These are phyloP conservation scores for Eucalyptus sp. DNA, from an alignment of 345 rosid genomes.

Conservation along the genomic window DNA sequence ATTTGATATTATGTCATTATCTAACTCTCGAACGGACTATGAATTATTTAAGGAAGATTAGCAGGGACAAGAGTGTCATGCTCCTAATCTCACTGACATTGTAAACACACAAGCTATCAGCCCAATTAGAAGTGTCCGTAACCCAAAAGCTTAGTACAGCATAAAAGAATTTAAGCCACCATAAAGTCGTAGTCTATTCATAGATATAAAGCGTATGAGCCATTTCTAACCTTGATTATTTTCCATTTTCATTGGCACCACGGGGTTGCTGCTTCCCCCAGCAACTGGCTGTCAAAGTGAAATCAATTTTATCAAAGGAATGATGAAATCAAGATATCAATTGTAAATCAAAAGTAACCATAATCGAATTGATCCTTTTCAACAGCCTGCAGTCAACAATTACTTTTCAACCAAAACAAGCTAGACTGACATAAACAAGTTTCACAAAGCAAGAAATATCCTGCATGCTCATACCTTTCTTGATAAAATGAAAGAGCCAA, in stretches of 20 bases:
- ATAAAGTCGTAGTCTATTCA: neutral
- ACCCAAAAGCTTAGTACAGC: neutral
- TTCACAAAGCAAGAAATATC: neutral
- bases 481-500: neutral
- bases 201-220: neutral
- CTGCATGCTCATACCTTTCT: neutral
- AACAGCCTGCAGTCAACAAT: neutral
- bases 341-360: neutral
- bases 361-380: neutral
- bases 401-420: neutral
- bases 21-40: neutral
- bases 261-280: conserved; percentile 57
- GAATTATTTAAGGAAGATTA: neutral
- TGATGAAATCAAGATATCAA: neutral
- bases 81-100: neutral
- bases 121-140: neutral
- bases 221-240: conserved; percentile 59
- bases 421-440: neutral
- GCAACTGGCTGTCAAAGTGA: conserved; percentile 40
- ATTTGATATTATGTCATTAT: neutral
- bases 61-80: neutral
- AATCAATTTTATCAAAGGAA: neutral
- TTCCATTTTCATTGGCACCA: conserved; percentile 29
- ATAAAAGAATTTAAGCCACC: neutral
- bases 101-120: neutral